A percentile compares a stretch with the other conserved stretches of the same genome.
phyloP scores from a whole-genome alignment of 768 basidiomycete species.

The Pholiota conissans region DNA sequence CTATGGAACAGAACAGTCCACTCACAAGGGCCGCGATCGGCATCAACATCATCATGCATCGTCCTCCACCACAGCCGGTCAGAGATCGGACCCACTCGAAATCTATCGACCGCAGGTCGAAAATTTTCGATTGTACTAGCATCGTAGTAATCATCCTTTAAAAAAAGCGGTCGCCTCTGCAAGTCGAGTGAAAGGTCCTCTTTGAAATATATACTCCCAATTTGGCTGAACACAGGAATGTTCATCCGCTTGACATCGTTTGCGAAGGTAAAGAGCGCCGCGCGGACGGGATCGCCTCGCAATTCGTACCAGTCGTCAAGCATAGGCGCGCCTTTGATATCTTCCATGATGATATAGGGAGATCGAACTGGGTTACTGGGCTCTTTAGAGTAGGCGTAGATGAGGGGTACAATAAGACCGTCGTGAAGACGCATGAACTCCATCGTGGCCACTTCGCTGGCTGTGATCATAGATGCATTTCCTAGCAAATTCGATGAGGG shows the following conservation, averaged over 20 bases:
- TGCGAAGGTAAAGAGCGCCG: not conserved
- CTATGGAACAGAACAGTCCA: no score
- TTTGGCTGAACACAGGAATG: not conserved
- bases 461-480: not conserved
- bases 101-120: not conserved
- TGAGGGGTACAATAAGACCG: not conserved
- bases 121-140: not conserved
- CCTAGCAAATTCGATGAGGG: not conserved
- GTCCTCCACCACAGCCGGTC: not conserved
- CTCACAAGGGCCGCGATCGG: not conserved
- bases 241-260: not conserved
- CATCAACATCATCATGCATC: not conserved
- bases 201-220: not conserved
- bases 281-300: not conserved
- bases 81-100: not conserved
- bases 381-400: not conserved
- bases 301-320: not conserved
- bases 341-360: not conserved
- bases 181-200: not conserved
- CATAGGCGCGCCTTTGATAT: not conserved
- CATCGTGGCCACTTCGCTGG: not conserved
- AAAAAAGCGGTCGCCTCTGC: not conserved
- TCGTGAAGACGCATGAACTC: not conserved
- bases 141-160: not conserved
- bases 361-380: not conserved